Evolutionary conservation across 116 monocot species (phyloP).

Genomic region (Cymodocea nodosa): DNA sequence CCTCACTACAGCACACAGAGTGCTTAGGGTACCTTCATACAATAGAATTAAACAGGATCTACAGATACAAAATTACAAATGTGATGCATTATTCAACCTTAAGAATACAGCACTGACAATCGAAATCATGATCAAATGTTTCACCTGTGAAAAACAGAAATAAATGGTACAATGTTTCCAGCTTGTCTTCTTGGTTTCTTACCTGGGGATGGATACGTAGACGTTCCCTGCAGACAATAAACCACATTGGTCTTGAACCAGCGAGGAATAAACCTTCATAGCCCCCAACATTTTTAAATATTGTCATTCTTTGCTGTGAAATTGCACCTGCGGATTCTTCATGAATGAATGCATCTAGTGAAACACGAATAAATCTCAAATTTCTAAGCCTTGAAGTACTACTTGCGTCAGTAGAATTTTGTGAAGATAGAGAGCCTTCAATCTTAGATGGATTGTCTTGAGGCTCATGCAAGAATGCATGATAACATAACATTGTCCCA

Average conservation of each 20-base stretch:
- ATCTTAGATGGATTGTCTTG: constrained; percentile 31
- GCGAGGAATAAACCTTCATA: constrained; percentile 83
- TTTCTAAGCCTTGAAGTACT: constrained; percentile 63
- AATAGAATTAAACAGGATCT: too few species aligned
- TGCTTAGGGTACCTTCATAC: too few species aligned
- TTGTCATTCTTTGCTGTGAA: constrained; percentile 47
- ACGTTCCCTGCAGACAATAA: constrained; percentile 83
- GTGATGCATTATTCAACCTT: too few species aligned
- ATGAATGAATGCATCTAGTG: constrained; percentile 32
- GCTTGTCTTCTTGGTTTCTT: background rate
- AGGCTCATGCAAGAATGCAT: constrained; percentile 72
- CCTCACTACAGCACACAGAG: too few species aligned
- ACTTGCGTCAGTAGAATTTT: constrained; percentile 17
- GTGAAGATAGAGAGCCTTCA: constrained; percentile 28
- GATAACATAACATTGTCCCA: constrained; percentile 87
- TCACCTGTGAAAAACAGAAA: too few species aligned
- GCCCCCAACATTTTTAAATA: constrained; percentile 83
- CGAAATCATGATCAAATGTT: too few species aligned
- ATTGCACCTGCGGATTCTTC: constrained; percentile 38
- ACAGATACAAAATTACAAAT: too few species aligned
- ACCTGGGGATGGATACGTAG: constrained; percentile 94
- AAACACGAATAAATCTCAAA: constrained; percentile 77
- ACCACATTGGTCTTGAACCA: constrained; percentile 84
- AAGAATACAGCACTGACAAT: too few species aligned
- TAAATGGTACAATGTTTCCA: too few species aligned